Conservation (phyloP, 78 protist genomes). For the Carpediemonas membranifera region DNA sequence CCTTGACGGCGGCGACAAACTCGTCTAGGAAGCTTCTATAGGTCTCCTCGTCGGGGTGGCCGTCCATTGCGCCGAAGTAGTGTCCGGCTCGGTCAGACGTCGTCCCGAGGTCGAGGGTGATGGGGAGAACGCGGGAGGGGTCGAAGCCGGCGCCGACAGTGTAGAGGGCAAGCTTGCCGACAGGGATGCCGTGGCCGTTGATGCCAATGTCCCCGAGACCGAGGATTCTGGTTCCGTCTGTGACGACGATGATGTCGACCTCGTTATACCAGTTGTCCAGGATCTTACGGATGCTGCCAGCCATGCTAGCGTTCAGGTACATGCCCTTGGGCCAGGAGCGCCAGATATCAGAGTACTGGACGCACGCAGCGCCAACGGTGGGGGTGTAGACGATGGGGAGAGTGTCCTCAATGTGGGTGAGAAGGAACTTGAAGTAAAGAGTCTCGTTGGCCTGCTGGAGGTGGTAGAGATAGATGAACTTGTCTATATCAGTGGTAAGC, state of each 20-base stretch:
- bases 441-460: slow-evolving; percentile 8
- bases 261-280: slow-evolving; percentile 29
- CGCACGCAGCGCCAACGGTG: slow-evolving; percentile 84
- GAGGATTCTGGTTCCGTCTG: slow-evolving; percentile 91
- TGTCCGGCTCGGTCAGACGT: slow-evolving; percentile 56
- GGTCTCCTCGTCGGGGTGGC: slow-evolving; percentile 23
- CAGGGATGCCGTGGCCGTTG: slow-evolving; percentile 89
- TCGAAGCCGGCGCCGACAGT: no score
- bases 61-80: slow-evolving; percentile 67
- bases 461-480: neutral
- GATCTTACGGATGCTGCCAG: slow-evolving; percentile 14
- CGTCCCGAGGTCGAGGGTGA: slow-evolving; percentile 67
- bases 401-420: neutral
- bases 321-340: slow-evolving; percentile 28
- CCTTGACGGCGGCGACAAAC: no score
- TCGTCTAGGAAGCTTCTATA: slow-evolving; percentile 65
- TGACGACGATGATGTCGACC: slow-evolving; percentile 72
- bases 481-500: neutral
- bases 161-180: slow-evolving; percentile 82
- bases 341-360: slow-evolving; percentile 40
- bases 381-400: slow-evolving; percentile 27
- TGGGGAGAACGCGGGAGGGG: no score
- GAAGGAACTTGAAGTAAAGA: slow-evolving; percentile 3
- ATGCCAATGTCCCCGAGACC: slow-evolving; percentile 94
- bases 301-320: slow-evolving; percentile 19